Base-by-base conservation (phyloP, 345 rosid genomes). In the Clausena lansium region DNA sequence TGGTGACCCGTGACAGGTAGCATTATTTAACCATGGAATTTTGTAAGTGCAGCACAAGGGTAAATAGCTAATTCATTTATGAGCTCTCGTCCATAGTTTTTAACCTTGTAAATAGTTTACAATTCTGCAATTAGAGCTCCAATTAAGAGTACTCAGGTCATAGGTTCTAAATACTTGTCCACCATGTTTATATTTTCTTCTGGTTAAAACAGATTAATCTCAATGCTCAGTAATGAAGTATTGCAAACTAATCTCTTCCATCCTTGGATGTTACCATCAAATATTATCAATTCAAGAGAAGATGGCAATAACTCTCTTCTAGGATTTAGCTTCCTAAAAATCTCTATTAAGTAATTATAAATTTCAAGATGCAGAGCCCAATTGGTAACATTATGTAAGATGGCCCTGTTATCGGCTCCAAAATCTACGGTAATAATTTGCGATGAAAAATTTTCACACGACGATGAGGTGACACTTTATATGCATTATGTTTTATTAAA, bases 101-200 rank as follows among this genome's bases (percentile, higher is more conserved):
- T 24, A 30, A 72, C 54, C 38, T 28, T 87, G 88, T 87, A 80
- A 62, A 85, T 87, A 82, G 68, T 60, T 50, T n/a, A 32, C 61
- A 15, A 6, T 70, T 32, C 32, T 36, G 38, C 27, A 71, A 30
- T 52, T 14, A 20, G n/a, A 67, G 50, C 63, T 69, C 58, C 22
- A 32, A 32, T 61, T 75, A 30, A 61, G 62, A 39, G 66, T 58
- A n/a, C 65, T 24, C 35, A 70, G 67, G n/a, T 54, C 38, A 13
- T 22, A 67, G 41, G 64, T 33, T 67, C 24, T 60, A 15, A 50
- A 11, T 33, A 9, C 22, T 45, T 19, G 3, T 14, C 2, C 17
- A 4, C 9, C 25, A 24, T 76, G 15, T 75, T 63, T 22, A 32
- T 63, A 17, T 62, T 74, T 61, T 6, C 5, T 30, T 74, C 38